phyloP scores from a whole-genome alignment of 495 filamentous ascomycete species.

The Penicillium taxi region DNA sequence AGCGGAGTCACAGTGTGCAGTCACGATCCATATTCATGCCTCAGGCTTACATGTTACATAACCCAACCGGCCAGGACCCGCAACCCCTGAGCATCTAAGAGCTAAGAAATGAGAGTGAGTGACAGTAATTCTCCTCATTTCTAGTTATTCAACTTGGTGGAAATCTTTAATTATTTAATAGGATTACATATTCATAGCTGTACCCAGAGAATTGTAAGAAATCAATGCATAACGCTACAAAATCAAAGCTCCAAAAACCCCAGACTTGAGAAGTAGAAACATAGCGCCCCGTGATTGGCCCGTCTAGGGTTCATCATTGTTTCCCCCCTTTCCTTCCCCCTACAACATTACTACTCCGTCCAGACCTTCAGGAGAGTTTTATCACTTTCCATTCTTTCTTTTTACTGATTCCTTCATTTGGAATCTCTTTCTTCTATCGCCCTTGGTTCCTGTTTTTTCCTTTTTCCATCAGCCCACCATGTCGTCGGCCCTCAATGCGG shows the following conservation, averaged over 20 bases:
- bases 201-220: too few species aligned
- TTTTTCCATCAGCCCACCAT: constrained; percentile 40
- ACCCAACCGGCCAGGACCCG: constrained; percentile 22
- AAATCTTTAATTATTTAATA: background rate
- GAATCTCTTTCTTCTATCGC: constrained; percentile 8
- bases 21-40: too few species aligned
- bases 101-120: background rate
- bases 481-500: constrained; percentile 56
- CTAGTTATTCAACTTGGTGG: background rate
- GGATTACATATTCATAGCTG: too few species aligned
- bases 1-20: too few species aligned
- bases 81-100: constrained; percentile 25
- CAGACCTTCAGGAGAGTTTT: constrained; percentile 18
- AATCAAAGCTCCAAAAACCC: background rate
- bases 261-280: constrained; percentile 7
- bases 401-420: constrained; percentile 14
- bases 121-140: background rate
- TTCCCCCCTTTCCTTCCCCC: constrained; percentile 9
- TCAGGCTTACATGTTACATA: too few species aligned
- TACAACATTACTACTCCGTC: constrained; percentile 11
- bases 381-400: constrained; percentile 13
- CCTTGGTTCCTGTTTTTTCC: constrained; percentile 16
- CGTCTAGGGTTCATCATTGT: constrained; percentile 18
- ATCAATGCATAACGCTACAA: too few species aligned
- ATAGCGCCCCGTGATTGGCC: constrained; percentile 22